phyloP scores from a whole-genome alignment of 331 rosid species.

The Acacia concinna region DNA sequence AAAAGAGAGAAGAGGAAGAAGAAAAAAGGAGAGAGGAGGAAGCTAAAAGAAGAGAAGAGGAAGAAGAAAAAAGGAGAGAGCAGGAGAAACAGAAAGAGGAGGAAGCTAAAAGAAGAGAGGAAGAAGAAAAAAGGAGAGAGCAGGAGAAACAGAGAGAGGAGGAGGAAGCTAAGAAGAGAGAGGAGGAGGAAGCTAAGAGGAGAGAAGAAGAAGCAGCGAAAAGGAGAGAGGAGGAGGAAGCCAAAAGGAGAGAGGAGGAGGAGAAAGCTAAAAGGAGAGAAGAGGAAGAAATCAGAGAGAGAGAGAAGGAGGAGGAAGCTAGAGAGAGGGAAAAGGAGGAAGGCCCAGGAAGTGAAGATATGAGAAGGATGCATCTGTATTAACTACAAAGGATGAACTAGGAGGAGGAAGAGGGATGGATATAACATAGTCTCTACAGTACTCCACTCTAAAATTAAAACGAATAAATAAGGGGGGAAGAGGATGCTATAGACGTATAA shows the following conservation, averaged over 20 bases:
- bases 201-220: slow-evolving; percentile 17
- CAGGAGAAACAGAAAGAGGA: too few species aligned
- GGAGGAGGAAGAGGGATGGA: not conserved
- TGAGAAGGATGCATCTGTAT: not conserved
- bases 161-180: slow-evolving; percentile 35
- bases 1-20: not conserved
- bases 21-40: not conserved
- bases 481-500: too few species aligned
- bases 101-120: not conserved
- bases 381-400: not conserved
- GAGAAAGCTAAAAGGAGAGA: slow-evolving; percentile 25
- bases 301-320: not conserved
- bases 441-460: not conserved
- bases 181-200: slow-evolving; percentile 12
- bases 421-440: not conserved
- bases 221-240: not conserved
- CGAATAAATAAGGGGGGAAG: not conserved
- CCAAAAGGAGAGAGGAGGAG: slow-evolving; percentile 23
- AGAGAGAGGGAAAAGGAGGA: not conserved
- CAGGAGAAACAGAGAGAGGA: not conserved
- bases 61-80: not conserved
- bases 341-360: slow-evolving; percentile 7
- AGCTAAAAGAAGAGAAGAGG: slow-evolving; percentile 20
- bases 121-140: not conserved
- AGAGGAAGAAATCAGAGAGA: not conserved